These are phyloP conservation scores for Blastocystis hominis DNA, from an alignment of 352 stramenopile genomes.

Conservation along the genomic window DNA sequence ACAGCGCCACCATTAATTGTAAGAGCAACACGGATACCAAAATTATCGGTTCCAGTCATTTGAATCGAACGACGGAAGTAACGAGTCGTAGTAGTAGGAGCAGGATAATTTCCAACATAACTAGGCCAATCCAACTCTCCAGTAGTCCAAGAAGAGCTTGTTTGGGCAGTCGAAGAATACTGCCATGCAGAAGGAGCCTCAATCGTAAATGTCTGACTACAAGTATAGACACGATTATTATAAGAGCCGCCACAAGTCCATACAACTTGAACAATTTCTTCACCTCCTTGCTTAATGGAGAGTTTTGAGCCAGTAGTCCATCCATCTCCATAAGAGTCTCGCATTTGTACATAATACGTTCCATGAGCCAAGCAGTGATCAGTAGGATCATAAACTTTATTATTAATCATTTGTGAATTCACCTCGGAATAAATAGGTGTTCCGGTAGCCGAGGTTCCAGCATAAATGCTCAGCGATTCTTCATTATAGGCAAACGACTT, in stretches of 20 bases:
- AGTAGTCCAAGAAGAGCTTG: neutral
- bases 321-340: neutral
- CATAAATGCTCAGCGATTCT: neutral
- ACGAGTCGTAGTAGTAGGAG: conserved; percentile 37
- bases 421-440: neutral
- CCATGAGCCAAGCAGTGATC: neutral
- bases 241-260: too few species aligned
- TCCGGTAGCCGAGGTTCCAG: neutral
- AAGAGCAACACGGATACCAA: conserved; percentile 12
- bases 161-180: neutral
- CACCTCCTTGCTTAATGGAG: neutral
- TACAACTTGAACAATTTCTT: neutral
- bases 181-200: neutral
- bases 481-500: neutral
- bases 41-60: neutral
- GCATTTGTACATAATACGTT: neutral
- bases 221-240: neutral
- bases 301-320: neutral
- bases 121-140: neutral
- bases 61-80: conserved; percentile 30
- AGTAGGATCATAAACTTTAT: neutral
- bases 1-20: conserved; percentile 41
- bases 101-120: neutral
- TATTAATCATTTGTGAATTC: neutral
- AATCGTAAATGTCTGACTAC: neutral